Conservation (phyloP, 257 asterid species). For the Nicotiana attenuata region DNA sequence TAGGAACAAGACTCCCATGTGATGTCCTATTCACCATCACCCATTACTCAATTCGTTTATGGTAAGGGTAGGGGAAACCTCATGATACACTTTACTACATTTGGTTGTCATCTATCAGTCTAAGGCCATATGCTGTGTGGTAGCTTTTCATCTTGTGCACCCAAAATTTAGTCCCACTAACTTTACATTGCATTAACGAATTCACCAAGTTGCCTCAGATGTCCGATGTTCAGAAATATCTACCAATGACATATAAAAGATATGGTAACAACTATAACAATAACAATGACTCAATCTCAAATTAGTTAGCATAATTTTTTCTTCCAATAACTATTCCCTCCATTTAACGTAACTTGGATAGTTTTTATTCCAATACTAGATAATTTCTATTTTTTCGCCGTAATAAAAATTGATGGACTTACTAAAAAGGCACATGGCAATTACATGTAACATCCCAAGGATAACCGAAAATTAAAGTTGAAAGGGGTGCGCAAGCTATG, state of each 20-base stretch:
- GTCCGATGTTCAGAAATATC: not conserved
- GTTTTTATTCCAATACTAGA: too few relatives aligned
- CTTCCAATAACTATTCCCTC: too few relatives aligned
- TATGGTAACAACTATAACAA: too few relatives aligned
- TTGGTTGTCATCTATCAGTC: conserved; percentile 9
- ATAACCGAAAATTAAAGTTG: too few relatives aligned
- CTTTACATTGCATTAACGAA: not conserved
- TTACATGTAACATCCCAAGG: too few relatives aligned
- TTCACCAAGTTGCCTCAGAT: not conserved
- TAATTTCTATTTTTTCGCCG: too few relatives aligned
- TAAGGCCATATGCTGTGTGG: conserved; percentile 14
- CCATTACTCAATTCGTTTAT: conserved; percentile 29
- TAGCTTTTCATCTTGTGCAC: not conserved
- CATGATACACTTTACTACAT: conserved; percentile 22
- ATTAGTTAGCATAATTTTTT: not conserved
- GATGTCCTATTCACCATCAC: conserved; percentile 27
- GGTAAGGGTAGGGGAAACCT: conserved; percentile 26
- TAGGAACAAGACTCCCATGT: conserved; percentile 38
- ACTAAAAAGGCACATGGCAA: too few relatives aligned
- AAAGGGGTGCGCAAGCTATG: too few relatives aligned
- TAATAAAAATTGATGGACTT: too few relatives aligned
- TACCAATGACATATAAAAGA: not conserved
- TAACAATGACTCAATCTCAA: not conserved
- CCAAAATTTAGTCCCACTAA: conserved; percentile 8
- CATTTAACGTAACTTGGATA: too few relatives aligned